Evolutionary conservation across 805 yeast species (phyloP).

Genomic region (Tetrapisispora iriomotensis): DNA sequence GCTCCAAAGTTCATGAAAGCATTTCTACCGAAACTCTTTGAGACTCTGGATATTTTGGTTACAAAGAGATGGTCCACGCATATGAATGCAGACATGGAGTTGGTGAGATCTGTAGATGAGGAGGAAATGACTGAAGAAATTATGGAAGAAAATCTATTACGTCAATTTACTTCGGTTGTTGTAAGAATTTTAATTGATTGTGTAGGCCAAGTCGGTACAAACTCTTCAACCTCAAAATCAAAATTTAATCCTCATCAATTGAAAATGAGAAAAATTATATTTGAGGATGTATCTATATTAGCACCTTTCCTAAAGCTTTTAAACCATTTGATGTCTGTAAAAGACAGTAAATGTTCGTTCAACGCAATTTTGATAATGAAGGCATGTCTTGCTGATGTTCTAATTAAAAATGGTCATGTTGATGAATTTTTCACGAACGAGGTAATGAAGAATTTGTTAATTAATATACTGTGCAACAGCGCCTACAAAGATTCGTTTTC

Average conservation of each 20-base stretch:
- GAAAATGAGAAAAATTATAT: conserved; percentile 56
- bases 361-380: conserved; percentile 77
- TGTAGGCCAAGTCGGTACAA: conserved; percentile 65
- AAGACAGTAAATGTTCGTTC: conserved; percentile 87
- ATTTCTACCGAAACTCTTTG: conserved; percentile 67
- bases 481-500: conserved; percentile 79
- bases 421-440: conserved; percentile 47
- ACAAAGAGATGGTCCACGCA: conserved; percentile 58
- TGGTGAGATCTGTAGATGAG: conserved; percentile 56
- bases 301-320: conserved; percentile 71
- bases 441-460: conserved; percentile 57
- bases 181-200: conserved; percentile 80
- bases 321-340: conserved; percentile 67
- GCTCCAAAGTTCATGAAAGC: conserved; percentile 63
- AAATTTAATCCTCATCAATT: conserved; percentile 46
- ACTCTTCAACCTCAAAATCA: conserved; percentile 22
- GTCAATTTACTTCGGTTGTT: conserved; percentile 89
- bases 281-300: conserved; percentile 53
- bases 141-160: conserved; percentile 91
- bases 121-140: conserved; percentile 90
- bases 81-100: conserved; percentile 31
- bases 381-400: conserved; percentile 57
- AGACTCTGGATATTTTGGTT: conserved; percentile 63
- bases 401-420: conserved; percentile 63
- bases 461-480: conserved; percentile 59